phyloP scores from a whole-genome alignment of 495 filamentous ascomycete genomes.

The Penicillium riverlandense region DNA sequence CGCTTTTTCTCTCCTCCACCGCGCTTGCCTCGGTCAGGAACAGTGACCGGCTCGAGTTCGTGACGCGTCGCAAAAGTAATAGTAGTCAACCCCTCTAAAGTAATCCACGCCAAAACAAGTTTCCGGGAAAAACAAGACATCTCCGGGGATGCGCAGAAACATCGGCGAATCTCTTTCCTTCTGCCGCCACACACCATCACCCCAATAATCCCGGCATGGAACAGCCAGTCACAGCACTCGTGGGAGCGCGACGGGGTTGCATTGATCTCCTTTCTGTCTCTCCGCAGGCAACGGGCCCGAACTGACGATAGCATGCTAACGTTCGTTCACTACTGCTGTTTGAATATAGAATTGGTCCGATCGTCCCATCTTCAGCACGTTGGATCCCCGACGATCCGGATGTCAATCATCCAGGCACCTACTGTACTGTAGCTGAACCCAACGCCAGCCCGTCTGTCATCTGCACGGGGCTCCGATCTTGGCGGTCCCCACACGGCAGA shows the following conservation, averaged over 20 bases:
- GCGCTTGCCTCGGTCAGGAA: not conserved
- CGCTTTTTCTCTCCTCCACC: slow-evolving; percentile 8
- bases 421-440: slow-evolving; percentile 7
- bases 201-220: too few species aligned
- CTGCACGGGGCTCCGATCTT: slow-evolving; percentile 33
- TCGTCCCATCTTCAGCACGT: too few species aligned
- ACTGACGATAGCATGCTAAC: too few species aligned
- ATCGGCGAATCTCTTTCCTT: slow-evolving; percentile 5
- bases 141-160: slow-evolving; percentile 1
- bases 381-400: slow-evolving; percentile 10
- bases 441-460: slow-evolving; percentile 24
- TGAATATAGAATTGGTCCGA: too few species aligned
- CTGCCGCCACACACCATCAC: slow-evolving; percentile 1
- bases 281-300: too few species aligned
- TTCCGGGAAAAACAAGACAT: not conserved
- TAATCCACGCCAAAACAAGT: too few species aligned
- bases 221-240: too few species aligned
- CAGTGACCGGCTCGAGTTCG: slow-evolving; percentile 8
- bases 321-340: too few species aligned
- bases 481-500: slow-evolving; percentile 40
- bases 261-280: not conserved
- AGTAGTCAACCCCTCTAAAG: too few species aligned
- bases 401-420: slow-evolving; percentile 13
- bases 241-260: not conserved
- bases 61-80: slow-evolving; percentile 9